Conservation (phyloP, 495 filamentous ascomycete genomes). For the Hyaloscypha variabilis region DNA sequence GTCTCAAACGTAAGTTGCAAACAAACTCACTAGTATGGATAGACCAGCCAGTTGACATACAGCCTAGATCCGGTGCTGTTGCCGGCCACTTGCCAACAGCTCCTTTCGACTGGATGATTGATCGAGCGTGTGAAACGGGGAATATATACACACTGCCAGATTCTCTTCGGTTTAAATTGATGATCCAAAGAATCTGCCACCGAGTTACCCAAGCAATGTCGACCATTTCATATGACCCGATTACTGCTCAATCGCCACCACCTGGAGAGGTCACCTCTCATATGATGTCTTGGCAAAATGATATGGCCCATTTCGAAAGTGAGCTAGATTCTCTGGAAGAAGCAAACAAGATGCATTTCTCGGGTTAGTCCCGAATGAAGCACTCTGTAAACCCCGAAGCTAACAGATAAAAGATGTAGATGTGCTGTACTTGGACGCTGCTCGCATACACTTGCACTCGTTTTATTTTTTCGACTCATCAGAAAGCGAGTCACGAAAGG, state of each 20-base stretch:
- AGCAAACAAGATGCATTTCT: not conserved
- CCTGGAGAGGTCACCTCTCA: not conserved
- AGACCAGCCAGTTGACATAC: not conserved
- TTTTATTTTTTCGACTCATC: conserved; percentile 3
- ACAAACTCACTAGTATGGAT: not conserved
- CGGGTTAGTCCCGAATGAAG: not conserved
- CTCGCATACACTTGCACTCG: not conserved
- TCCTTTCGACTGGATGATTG: not conserved
- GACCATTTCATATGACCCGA: not conserved
- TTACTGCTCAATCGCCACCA: not conserved
- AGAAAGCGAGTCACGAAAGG: not conserved
- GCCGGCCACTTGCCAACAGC: not conserved
- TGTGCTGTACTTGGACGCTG: not conserved
- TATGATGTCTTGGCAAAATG: not conserved
- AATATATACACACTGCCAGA: not conserved
- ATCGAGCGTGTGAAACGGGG: not conserved
- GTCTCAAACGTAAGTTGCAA: not conserved
- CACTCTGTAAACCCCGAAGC: no score
- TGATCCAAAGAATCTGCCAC: conserved; percentile 3
- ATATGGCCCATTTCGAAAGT: not conserved
- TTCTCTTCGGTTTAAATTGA: not conserved
- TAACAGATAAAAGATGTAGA: not conserved
- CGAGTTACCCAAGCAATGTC: conserved; percentile 1
- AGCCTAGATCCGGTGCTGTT: not conserved
- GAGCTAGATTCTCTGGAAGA: not conserved